Percentiles rank a stretch among this genome's conserved stretches.
Evolutionary conservation across 345 rosid species (phyloP).

Genomic region (sweet orange (Citrus sinensis)): DVS_A1.0 CM039163.1:37335001-37335500

Average conservation of each 20-base stretch:
- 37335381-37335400: constrained; percentile 93
- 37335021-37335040: background rate
- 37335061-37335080: background rate
- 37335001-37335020: constrained; percentile 23
- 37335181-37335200: background rate
- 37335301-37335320: constrained; percentile 98
- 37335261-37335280: background rate
- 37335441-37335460: constrained; percentile 79
- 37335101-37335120: no score
- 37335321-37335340: constrained; percentile 92
- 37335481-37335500: background rate
- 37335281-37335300: constrained; percentile 76
- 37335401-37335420: constrained; percentile 95
- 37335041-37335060: background rate
- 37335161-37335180: background rate
- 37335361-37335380: constrained; percentile 79
- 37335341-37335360: constrained; percentile 97
- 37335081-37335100: background rate
- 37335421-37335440: constrained; percentile 77
- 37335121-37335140: background rate
- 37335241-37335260: background rate
- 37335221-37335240: background rate
- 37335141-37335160: background rate
- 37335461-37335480: constrained; percentile 71
- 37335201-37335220: background rate